phyloP scores from a whole-genome alignment of 176 grass and related monocot genomes.

The Cenchrus fungigraminus region DNA sequence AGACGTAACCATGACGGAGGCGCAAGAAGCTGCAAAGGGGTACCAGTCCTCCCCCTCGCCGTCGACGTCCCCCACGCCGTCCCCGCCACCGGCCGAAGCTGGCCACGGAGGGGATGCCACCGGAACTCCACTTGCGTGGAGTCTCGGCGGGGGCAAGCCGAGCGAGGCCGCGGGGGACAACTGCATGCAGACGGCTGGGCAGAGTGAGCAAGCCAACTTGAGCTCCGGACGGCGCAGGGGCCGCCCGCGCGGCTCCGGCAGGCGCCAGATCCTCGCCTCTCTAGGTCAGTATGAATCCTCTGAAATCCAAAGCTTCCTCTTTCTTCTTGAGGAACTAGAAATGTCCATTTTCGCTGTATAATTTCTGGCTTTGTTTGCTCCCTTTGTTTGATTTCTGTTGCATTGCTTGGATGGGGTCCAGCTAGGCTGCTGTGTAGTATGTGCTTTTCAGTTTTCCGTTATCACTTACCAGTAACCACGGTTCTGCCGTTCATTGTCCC shows the following conservation, averaged over 20 bases:
- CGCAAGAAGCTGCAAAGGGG: slow-evolving; percentile 44
- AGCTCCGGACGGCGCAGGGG: slow-evolving; percentile 69
- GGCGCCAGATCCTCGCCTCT: slow-evolving; percentile 81
- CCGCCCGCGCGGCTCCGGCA: slow-evolving; percentile 86
- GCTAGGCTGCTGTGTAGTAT: neutral
- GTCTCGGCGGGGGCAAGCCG: slow-evolving; percentile 12
- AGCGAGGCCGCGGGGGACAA: slow-evolving; percentile 16
- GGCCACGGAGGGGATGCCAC: slow-evolving; percentile 18
- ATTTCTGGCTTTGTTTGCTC: slow-evolving; percentile 35
- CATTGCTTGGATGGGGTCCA: slow-evolving; percentile 45
- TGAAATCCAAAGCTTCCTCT: slow-evolving; percentile 20
- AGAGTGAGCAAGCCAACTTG: slow-evolving; percentile 37
- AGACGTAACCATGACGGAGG: slow-evolving; percentile 25
- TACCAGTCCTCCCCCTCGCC: slow-evolving; percentile 56
- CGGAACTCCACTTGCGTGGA: slow-evolving; percentile 35
- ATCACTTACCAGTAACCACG: neutral
- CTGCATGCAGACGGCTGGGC: slow-evolving; percentile 42
- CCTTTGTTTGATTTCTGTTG: slow-evolving; percentile 36
- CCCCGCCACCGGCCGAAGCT: slow-evolving; percentile 42
- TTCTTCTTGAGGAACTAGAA: neutral
- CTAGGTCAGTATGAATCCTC: slow-evolving; percentile 55
- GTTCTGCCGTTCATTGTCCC: slow-evolving; percentile 5
- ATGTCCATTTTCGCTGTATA: slow-evolving; percentile 4
- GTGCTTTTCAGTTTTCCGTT: neutral
- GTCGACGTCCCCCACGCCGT: slow-evolving; percentile 63